These are phyloP conservation scores for Tripterygium wilfordii DNA, from an alignment of 177 flowering plant genomes.

Conservation along the genomic window DNA sequence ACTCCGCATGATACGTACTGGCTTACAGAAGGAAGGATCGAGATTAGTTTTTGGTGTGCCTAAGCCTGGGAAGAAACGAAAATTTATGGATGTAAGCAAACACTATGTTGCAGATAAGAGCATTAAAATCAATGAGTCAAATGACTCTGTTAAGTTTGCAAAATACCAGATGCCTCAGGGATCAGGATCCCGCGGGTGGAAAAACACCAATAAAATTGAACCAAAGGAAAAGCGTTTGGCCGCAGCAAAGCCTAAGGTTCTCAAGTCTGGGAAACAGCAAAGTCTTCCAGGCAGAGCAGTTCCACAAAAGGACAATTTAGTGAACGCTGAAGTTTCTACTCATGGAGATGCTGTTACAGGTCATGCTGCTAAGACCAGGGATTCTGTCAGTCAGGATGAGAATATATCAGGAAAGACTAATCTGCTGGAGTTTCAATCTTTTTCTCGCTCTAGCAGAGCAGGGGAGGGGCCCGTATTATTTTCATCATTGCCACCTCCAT, in stretches of 20 bases:
- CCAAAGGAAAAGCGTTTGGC: slow-evolving; percentile 47
- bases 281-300: slow-evolving; percentile 29
- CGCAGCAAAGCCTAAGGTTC: slow-evolving; percentile 45
- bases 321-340: slow-evolving; percentile 18
- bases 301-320: slow-evolving; percentile 32
- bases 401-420: slow-evolving; percentile 26
- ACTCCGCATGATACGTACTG: slow-evolving; percentile 47
- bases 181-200: slow-evolving; percentile 55
- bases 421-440: slow-evolving; percentile 22
- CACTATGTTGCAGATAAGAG: slow-evolving; percentile 61
- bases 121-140: slow-evolving; percentile 29
- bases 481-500: slow-evolving; percentile 28
- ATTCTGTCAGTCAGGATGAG: slow-evolving; percentile 31
- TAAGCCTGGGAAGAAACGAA: slow-evolving; percentile 93
- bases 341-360: slow-evolving; percentile 17
- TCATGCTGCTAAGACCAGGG: slow-evolving; percentile 22
- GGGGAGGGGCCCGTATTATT: slow-evolving; percentile 29
- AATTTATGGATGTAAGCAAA: slow-evolving; percentile 98
- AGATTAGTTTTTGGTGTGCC: slow-evolving; percentile 85
- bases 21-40: slow-evolving; percentile 75
- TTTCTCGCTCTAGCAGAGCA: slow-evolving; percentile 24
- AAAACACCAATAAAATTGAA: slow-evolving; percentile 42
- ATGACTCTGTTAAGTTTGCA: slow-evolving; percentile 49
- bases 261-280: slow-evolving; percentile 41
- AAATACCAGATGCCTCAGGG: slow-evolving; percentile 65